Evolutionary conservation across 225 moss, liverwort and hornwort genomes (phyloP).

Genomic region (Anthoceros angustus): DNA sequence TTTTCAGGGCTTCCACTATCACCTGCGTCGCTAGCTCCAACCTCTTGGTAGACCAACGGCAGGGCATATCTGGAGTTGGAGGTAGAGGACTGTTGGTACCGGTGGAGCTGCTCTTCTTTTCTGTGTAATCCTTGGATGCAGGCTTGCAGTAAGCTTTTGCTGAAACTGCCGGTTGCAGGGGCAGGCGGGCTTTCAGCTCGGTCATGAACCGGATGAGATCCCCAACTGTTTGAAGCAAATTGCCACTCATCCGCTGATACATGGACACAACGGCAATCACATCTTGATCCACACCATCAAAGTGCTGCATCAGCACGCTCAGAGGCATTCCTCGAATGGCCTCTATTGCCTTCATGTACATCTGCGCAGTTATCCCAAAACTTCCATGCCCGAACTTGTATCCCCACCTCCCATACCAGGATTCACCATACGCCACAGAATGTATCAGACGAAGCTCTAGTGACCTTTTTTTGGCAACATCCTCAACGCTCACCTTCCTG

Average conservation of each 20-base stretch:
- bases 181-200: slow-evolving; percentile 92
- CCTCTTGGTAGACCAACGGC: slow-evolving; percentile 91
- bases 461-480: slow-evolving; percentile 81
- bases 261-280: slow-evolving; percentile 66
- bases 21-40: slow-evolving; percentile 93
- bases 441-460: slow-evolving; percentile 88
- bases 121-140: slow-evolving; percentile 56
- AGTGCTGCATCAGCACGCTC: slow-evolving; percentile 77
- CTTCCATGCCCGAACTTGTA: slow-evolving; percentile 97
- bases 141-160: slow-evolving; percentile 30
- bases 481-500: slow-evolving; percentile 99
- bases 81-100: slow-evolving; percentile 17
- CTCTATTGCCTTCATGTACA: slow-evolving; percentile 97
- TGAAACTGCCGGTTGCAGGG: slow-evolving; percentile 43
- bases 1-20: slow-evolving; percentile 87
- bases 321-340: slow-evolving; percentile 95
- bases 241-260: slow-evolving; percentile 80
- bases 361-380: slow-evolving; percentile 93
- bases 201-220: slow-evolving; percentile 98
- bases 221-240: slow-evolving; percentile 85
- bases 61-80: slow-evolving; percentile 65
- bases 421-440: slow-evolving; percentile 83
- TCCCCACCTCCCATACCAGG: slow-evolving; percentile 99
- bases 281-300: slow-evolving; percentile 93
- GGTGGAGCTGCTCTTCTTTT: slow-evolving; percentile 30